Percentiles rank a stretch among this genome's conserved stretches.
Evolutionary conservation across 2,329 filamentous ascomycete genomes (phyloP).

Genomic region (Fusarium burgessii): DNA sequence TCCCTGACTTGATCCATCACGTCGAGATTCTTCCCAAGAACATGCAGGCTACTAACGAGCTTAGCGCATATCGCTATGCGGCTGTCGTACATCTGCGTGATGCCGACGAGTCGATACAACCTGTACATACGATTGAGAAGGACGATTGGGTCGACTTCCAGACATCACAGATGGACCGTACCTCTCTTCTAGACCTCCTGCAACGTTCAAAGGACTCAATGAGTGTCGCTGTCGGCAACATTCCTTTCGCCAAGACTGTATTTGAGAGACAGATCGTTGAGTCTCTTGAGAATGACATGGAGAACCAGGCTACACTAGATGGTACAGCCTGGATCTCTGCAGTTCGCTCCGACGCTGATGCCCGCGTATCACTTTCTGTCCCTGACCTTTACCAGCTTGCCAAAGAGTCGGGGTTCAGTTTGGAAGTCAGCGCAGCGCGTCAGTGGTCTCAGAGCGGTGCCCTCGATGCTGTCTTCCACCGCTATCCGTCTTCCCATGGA

Average conservation of each 20-base stretch:
- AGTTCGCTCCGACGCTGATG: not conserved
- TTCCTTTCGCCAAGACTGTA: not conserved
- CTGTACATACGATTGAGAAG: not conserved
- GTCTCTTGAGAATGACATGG: not conserved
- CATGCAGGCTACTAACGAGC: not conserved
- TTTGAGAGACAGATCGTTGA: not conserved
- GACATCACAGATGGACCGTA: not conserved
- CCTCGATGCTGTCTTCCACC: not conserved
- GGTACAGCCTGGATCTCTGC: not conserved
- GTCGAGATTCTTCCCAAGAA: not conserved
- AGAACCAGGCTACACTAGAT: not conserved
- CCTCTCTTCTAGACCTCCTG: not conserved
- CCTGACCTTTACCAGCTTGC: not conserved
- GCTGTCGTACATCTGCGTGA: not conserved
- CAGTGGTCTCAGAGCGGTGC: not conserved
- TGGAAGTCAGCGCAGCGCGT: not conserved
- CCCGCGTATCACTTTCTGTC: not conserved
- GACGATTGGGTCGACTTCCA: not conserved
- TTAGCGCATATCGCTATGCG: not conserved
- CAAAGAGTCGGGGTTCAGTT: not conserved
- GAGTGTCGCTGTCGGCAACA: not conserved
- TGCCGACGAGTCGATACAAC: fast-evolving
- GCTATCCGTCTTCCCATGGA: fast-evolving
- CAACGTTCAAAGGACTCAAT: fast-evolving
- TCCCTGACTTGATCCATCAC: not conserved